These are phyloP conservation scores for Colletotrichum echinochloae DNA, from an alignment of 2,329 filamentous ascomycete species.

Conservation along the genomic window DNA sequence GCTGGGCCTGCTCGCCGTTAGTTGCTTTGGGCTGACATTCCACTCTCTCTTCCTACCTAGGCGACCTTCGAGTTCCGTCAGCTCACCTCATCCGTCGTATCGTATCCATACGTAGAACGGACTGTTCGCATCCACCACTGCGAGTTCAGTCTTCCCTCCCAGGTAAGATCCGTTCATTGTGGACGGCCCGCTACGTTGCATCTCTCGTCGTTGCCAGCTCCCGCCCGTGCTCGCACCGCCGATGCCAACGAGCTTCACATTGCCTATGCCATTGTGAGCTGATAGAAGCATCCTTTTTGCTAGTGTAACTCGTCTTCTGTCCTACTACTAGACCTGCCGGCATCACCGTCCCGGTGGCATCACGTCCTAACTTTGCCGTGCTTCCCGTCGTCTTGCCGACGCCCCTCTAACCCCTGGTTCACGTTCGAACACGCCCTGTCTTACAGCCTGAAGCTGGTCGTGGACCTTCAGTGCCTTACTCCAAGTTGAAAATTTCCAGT, in stretches of 20 bases:
- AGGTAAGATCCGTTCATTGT: constrained; percentile 22
- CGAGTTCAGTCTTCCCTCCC: constrained; percentile 25
- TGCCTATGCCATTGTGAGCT: constrained; percentile 30
- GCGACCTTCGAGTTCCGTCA: constrained; percentile 8
- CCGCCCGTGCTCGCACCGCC: constrained; percentile 9
- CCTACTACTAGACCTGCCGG: constrained; percentile 20
- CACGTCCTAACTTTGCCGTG: constrained; percentile 13
- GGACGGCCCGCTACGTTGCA: constrained; percentile 21
- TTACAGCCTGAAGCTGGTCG: constrained; percentile 3
- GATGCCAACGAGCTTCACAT: background rate
- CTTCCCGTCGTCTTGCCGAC: constrained; percentile 31
- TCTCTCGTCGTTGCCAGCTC: constrained; percentile 17
- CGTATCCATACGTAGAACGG: background rate
- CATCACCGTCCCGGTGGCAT: constrained; percentile 23
- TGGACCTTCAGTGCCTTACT: constrained; percentile 3
- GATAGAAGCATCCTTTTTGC: constrained; percentile 20
- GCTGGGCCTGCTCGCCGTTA: constrained; percentile 11
- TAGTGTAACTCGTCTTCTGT: constrained; percentile 15
- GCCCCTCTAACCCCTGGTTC: constrained; percentile 13
- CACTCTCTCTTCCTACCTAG: background rate
- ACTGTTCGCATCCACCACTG: constrained; percentile 27
- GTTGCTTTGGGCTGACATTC: constrained; percentile 23
- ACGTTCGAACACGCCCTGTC: constrained; percentile 2
- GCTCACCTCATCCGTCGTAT: constrained; percentile 11
- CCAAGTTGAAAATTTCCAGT: constrained; percentile 13